These are phyloP conservation scores for Boletellus deceptivus DNA, from an alignment of 1,284 basidiomycete genomes.

Conservation along the genomic window DNA sequence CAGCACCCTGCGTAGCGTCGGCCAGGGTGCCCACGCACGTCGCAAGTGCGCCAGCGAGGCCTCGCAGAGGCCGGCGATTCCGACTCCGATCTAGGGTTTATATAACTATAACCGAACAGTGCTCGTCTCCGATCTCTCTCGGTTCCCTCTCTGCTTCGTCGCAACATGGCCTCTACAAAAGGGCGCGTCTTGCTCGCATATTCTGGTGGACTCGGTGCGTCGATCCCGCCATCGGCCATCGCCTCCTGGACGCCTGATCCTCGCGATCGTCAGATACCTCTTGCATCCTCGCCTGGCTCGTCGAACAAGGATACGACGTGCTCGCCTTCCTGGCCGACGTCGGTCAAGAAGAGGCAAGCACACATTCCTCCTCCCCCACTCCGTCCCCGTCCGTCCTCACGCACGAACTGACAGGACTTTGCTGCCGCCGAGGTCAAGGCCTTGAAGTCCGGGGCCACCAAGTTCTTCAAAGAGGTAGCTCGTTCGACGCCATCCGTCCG, in stretches of 20 bases:
- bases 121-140: neutral
- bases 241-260: neutral
- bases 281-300: slow-evolving; percentile 95
- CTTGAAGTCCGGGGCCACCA: slow-evolving; percentile 88
- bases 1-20: too few species aligned
- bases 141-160: neutral
- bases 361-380: slow-evolving; percentile 15
- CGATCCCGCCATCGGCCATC: neutral
- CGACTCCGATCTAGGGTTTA: neutral
- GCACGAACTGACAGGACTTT: slow-evolving; percentile 67
- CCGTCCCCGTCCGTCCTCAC: neutral
- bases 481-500: neutral
- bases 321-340: slow-evolving; percentile 99
- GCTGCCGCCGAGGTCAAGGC: slow-evolving; percentile 92
- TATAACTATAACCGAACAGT: neutral
- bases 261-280: slow-evolving; percentile 63
- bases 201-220: slow-evolving; percentile 94
- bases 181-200: slow-evolving; percentile 94
- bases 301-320: slow-evolving; percentile 97
- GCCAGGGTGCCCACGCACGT: neutral
- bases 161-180: slow-evolving; percentile 21
- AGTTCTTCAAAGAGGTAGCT: slow-evolving; percentile 85
- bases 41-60: neutral
- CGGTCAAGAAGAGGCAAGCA: slow-evolving; percentile 88
- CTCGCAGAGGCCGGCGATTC: neutral